Percentiles rank a stretch among this genome's conserved stretches.
Conservation (phyloP, 768 basidiomycete genomes). For the Gelatoporia subvermispora region DNA sequence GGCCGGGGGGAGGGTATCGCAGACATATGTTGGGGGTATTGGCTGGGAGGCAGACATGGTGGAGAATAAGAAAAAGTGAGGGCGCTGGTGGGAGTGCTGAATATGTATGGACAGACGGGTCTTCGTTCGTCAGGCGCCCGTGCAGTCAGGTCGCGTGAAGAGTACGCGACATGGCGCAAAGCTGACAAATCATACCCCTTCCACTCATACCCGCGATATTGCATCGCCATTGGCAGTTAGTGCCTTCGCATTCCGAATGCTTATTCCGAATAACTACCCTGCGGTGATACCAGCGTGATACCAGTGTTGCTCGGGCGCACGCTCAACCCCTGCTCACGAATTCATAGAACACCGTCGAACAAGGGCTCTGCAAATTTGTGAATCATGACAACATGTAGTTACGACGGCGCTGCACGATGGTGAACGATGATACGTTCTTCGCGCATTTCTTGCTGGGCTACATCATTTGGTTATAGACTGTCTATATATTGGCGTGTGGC, state of each 20-base stretch:
- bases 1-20: constrained; percentile 69
- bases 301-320: no score
- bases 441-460: no score
- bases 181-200: not conserved
- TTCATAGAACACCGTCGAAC: no score
- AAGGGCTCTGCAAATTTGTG: no score
- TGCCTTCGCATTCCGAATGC: no score
- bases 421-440: no score
- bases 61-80: constrained; percentile 1
- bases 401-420: no score
- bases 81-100: not conserved
- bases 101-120: not conserved
- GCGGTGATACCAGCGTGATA: no score
- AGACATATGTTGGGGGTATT: constrained; percentile 40
- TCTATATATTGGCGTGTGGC: no score
- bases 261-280: no score
- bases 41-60: constrained; percentile 19
- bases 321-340: no score
- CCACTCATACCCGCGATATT: not conserved
- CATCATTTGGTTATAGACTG: no score
- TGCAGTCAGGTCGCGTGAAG: constrained; percentile 17
- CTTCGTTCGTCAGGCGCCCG: constrained; percentile 9
- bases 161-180: constrained; percentile 32
- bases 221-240: not conserved
- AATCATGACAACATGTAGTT: constrained; percentile 5